Evolutionary conservation across 805 yeast species (phyloP), one percentile per base, ranked within the genome.

Genomic region (Wickerhamomyces alni): DNA sequence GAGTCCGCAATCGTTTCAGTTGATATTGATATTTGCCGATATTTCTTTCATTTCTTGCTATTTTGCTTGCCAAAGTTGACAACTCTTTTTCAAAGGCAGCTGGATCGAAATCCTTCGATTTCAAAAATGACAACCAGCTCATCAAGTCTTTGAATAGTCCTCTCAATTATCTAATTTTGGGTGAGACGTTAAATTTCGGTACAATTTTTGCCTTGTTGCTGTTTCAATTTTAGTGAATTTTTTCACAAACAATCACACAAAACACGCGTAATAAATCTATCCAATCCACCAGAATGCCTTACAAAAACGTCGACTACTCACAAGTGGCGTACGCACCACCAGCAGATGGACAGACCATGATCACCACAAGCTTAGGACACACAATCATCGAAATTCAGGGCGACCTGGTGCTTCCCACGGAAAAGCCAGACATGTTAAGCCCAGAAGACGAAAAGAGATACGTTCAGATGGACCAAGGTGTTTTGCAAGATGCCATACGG

Each of bases 371-470:
- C 1, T 59, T 63, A 32, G 93, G 91, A 1, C 68, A 77, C 32
- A 68, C 74, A 3, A 50, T 83, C 15, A 44, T 83, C 16, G 93
- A 83, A 55, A 82, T 83, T 16, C 93, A 83, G 53, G 93, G 93
- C 9, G 86, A 79, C 27, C 57, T 83, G 30, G 74, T 76, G 40
- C 53, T 79, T 3, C 80, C 81, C 1, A 42, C 51, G 4, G 51
- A 50, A 17, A 51, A 53, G 17, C 68, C 70, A 7, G 47, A 44
- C 2, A 52, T 54, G 6, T 52, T 61, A 17, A 49, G 63, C 33
- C 56, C 59, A 13, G 65, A 58, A 28, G 70, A 66, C 40, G 55
- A 54, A 22, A 45, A 43, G 9, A 58, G 63, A 38, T 71, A 68
- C 42, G 58, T 63, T 7, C 52, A 56, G 33, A 53, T 63, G n/a